phyloP scores from a whole-genome alignment of 495 filamentous ascomycete species.

The Trichoderma asperelloides region DNA sequence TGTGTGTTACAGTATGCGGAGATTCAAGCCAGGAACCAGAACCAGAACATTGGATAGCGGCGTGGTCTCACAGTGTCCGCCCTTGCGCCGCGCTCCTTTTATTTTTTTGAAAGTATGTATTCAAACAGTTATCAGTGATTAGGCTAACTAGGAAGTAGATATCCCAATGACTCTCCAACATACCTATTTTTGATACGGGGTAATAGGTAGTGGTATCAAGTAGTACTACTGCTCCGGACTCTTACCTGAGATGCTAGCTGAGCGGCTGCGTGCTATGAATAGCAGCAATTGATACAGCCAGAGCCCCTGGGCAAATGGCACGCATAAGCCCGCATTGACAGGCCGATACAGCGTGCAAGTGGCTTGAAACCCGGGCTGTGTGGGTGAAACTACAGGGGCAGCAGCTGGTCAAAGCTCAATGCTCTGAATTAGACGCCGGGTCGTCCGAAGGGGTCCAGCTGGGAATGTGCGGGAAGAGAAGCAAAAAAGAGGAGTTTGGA shows the following conservation, averaged over 20 bases:
- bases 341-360: neutral
- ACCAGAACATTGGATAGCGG: neutral
- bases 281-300: neutral
- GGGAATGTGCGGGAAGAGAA: neutral
- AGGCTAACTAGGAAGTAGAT: no score
- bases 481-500: neutral
- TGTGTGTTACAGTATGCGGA: neutral
- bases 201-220: no score
- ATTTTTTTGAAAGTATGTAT: neutral
- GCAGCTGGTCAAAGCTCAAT: neutral
- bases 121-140: no score
- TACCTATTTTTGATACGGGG: no score
- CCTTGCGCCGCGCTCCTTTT: neutral
- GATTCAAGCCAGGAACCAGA: neutral
- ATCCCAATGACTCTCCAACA: no score
- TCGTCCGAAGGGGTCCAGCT: slow-evolving; percentile 4
- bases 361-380: slow-evolving; percentile 5
- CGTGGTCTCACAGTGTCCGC: neutral
- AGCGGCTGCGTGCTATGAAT: no score
- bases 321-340: slow-evolving; percentile 5
- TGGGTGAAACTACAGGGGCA: neutral
- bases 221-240: no score
- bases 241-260: no score
- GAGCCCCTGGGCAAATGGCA: neutral
- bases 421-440: slow-evolving; percentile 1